Evolutionary conservation across 2,329 filamentous ascomycete genomes (phyloP), one percentile per base, ranked within the genome.

Genomic region (Colletotrichum sp.): DNA sequence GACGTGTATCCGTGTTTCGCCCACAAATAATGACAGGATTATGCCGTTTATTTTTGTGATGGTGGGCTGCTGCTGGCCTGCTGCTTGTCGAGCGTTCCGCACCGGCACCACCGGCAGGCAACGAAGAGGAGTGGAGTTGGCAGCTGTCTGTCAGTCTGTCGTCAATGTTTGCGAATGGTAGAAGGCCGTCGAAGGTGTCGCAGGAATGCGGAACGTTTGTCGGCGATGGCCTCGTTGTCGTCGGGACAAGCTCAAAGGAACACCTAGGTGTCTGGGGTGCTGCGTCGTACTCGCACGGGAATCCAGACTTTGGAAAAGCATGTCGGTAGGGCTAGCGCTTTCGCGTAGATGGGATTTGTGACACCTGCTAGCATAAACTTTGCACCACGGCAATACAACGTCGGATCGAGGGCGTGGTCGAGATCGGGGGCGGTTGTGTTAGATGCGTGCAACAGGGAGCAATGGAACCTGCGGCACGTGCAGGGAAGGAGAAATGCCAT

Each of bases 351-450:
- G 55, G 56, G 36, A 70, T 61, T 70, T 36, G 69, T 72, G 43
- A 72, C 64, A 72, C 69, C 38, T 48, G 56, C 32, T 36, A 62
- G 55, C 55, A 64, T 58, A 48, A 52, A 55, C 52, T 67, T 67
- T 75, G 61, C 32, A 64, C 38, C 38, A 64, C 69, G 69, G 62
- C 62, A 21, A 75, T 67, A 38, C 62, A 18, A 75, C 73, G 38
- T 68, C 26, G 43, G 68, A 75, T 71, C 72, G 72, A 43, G 32
- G 18, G 52, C 28, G 36, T 26, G 62, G 16, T 60, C 12, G 34
- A 71, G 68, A 55, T 75, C 38, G 55, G 72, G 48, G 71, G 34
- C 66, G 34, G 58, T 36, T 38, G 71, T 58, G 60, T 36, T 34
- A 60, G 15, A 38, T 52, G 61, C 12, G 48, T 65, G 28, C 43